A percentile compares a stretch with the other conserved stretches of the same genome.
These are phyloP conservation scores for Plasmodium blacklocki DNA, from an alignment of 169 alveolate genomes.

Conservation along the genomic window DNA sequence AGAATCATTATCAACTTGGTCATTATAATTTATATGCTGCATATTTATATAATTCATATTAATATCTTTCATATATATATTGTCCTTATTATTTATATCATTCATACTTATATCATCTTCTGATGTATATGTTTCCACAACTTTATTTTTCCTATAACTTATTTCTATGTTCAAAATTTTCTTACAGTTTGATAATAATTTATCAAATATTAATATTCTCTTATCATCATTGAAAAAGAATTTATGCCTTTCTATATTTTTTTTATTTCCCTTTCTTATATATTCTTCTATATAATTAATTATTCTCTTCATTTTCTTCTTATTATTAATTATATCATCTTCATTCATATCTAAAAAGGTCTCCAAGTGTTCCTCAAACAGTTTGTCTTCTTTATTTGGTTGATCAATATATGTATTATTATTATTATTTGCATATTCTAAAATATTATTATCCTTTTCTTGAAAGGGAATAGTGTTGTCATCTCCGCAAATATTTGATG, in stretches of 20 bases:
- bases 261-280: constrained; percentile 17
- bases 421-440: too few relatives aligned
- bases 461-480: too few relatives aligned
- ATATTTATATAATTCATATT: neutral
- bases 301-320: constrained; percentile 43
- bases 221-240: neutral
- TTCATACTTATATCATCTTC: neutral
- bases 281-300: constrained; percentile 38
- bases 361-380: constrained; percentile 19
- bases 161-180: constrained; percentile 39
- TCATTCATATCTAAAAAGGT: constrained; percentile 20
- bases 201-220: constrained; percentile 24
- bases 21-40: too few relatives aligned
- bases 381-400: neutral
- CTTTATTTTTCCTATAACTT: constrained; percentile 32
- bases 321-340: constrained; percentile 36
- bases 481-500: too few relatives aligned
- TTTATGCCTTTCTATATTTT: constrained; percentile 23
- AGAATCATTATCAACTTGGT: too few relatives aligned
- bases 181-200: constrained; percentile 22
- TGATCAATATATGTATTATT: too few relatives aligned
- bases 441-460: too few relatives aligned
- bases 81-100: neutral
- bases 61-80: neutral
- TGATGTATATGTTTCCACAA: neutral